Evolutionary conservation across 768 basidiomycete species (phyloP), one percentile per base, ranked within the genome.

Genomic region (Coprinopsis strossmayeri): DNA sequence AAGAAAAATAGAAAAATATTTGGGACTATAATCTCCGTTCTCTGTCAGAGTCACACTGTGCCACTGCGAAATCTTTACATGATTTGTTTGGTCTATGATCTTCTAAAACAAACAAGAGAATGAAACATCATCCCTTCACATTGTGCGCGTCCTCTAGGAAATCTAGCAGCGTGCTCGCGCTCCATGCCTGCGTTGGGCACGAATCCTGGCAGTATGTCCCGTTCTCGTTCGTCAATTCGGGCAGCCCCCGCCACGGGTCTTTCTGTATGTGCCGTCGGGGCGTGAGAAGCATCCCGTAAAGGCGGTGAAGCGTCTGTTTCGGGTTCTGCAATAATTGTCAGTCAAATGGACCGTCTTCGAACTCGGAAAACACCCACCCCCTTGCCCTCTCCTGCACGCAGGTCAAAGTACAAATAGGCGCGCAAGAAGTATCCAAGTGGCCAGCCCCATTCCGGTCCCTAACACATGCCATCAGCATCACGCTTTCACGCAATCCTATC

Each of bases 391-490:
- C 89, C 91, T 13, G 72, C 77, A 11, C 69, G 67, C 11, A 72
- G 79, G 61, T 96, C 91, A 63, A 98, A 98, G 61, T 90, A 66
- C 38, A 97, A 76, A 66, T 91, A 96, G 0, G 96, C 92, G 43
- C 91, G 82, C 53, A 98, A 67, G 76, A 96, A 97, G 70, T 92
- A 98, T 2, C 96, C 96, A 37, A 91, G 68, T 10, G 91, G 91
- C 91, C 92, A 95, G 9, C 85, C 87, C 92, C 91, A 96, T 61
- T 93, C 90, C 3, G 91, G 91, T 15, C 91, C 91, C 82, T 93
- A 52, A 45, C 53, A 60, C 53, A 55, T 58, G 48, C 55, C 50
- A 45, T 24, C 30, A 10, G 20, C 21, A 42, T 10, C 3, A 10
- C 13, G 18, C 35, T 10, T 50, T 17, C 30, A 44, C 7, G 44